Base-by-base conservation (phyloP, 805 yeast species). In the Spathaspora girioi region DNA sequence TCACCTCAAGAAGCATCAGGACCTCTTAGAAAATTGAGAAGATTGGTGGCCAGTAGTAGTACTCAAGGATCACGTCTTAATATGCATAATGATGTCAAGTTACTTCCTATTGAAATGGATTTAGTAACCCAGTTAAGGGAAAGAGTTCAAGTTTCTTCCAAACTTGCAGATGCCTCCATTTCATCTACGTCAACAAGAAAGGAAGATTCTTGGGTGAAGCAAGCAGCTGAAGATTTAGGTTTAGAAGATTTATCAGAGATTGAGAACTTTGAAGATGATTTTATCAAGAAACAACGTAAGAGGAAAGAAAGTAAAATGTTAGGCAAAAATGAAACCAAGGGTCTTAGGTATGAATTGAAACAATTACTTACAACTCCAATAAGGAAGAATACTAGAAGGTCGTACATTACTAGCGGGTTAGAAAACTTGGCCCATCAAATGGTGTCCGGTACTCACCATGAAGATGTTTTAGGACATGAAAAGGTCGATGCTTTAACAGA, bases 1-100 rank as follows among this genome's bases (percentile, higher is more conserved):
- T 88, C 96, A 4, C 97, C 97, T 14, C 91, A 88, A 54, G 99
- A 94, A 64, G 90, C 96, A 0, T 78, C 90, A 51, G 97, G 97
- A 0, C 92, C 98, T 0, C 75, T 92, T 55, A 78, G 82, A 61
- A 89, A 88, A 68, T 77, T 93, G 50, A 76, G 93, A 59, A 82
- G 76, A 51, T 64, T 82, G 14, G 77, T 85, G 48, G 73, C 81
- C 1, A 69, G 68, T 48, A 57, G 63, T 17, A 43, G 53, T 18
- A 57, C 54, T 17, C 51, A 49, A 27, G 35, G 57, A n/a, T 18
- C 60, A 12, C 69, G 68, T 47, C 56, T 71, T 45, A 70, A 71
- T 51, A 61, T 70, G 48, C 68, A 69, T 43, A 71, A 70, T 49
- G 84, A 85, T 67, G 81, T 88, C 47, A 82, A 84, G 54, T 70